Conservation (phyloP, 768 basidiomycete species). For the Pleurotus salmoneostramineus region DNA sequence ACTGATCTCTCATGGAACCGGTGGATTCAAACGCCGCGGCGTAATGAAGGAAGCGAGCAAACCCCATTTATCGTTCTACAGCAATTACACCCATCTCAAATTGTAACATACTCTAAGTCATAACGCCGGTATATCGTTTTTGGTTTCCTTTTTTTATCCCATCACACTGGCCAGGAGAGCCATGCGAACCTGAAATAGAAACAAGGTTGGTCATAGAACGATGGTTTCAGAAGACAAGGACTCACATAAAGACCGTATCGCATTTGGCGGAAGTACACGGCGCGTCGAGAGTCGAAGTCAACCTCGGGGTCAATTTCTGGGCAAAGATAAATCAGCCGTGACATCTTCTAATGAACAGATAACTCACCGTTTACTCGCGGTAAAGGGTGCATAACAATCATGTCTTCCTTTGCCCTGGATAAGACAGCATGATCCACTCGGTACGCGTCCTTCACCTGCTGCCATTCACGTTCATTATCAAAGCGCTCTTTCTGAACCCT, state of each 20-base stretch:
- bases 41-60: no score
- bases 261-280: conserved; percentile 99
- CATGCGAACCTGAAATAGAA: conserved; percentile 60
- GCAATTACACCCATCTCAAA: no score
- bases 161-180: conserved; percentile 69
- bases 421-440: conserved; percentile 92
- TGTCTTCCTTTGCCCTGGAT: conserved; percentile 89
- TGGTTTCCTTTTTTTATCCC: conserved; percentile 16
- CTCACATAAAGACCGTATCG: conserved; percentile 94
- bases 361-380: conserved; percentile 81
- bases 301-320: conserved; percentile 98
- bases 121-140: no score
- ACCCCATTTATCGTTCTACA: no score
- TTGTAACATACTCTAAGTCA: no score
- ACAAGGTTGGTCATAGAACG: neutral
- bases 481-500: conserved; percentile 96
- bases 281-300: conserved; percentile 91
- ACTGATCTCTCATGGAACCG: no score
- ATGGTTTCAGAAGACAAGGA: neutral
- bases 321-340: neutral
- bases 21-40: no score
- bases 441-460: conserved; percentile 88
- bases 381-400: conserved; percentile 99
- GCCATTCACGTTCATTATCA: conserved; percentile 76
- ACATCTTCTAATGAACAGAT: neutral